Percentiles rank a stretch among this genome's conserved stretches.
Conservation (phyloP, 2,329 filamentous ascomycete species). For the Penicillium sp. region DNA sequence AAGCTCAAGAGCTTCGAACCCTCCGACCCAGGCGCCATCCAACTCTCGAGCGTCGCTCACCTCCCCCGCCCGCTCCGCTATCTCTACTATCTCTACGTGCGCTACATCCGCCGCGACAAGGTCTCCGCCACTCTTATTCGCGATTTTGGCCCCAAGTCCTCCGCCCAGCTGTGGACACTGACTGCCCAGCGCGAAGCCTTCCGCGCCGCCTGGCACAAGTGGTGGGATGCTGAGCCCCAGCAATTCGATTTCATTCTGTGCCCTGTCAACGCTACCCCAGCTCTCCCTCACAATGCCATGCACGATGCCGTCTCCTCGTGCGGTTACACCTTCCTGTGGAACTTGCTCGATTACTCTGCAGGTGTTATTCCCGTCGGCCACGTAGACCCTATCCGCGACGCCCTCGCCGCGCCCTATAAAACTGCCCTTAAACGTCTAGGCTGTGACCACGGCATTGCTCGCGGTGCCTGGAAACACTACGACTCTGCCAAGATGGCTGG, state of each 20-base stretch:
- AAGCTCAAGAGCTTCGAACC: conserved; percentile 75
- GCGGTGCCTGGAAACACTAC: conserved; percentile 82
- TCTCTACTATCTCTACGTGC: conserved; percentile 86
- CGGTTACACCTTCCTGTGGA: conserved; percentile 92
- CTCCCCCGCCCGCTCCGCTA: conserved; percentile 74
- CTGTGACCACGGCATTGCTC: conserved; percentile 72
- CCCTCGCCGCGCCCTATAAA: conserved; percentile 56
- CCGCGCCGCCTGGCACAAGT: conserved; percentile 75
- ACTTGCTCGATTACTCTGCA: conserved; percentile 82
- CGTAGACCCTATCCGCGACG: conserved; percentile 68
- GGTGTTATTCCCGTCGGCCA: conserved; percentile 83
- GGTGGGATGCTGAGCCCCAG: conserved; percentile 70
- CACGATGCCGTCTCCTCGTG: conserved; percentile 79
- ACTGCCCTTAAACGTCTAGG: conserved; percentile 35
- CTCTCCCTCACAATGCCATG: conserved; percentile 84
- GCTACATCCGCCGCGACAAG: conserved; percentile 71
- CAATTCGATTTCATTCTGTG: conserved; percentile 78
- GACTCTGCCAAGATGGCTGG: conserved; percentile 80
- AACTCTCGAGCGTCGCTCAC: conserved; percentile 71
- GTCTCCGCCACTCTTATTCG: conserved; percentile 76
- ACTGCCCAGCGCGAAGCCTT: conserved; percentile 74
- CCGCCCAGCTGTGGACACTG: conserved; percentile 78
- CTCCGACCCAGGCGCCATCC: conserved; percentile 72
- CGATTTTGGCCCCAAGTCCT: conserved; percentile 70
- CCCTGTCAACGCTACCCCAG: conserved; percentile 86